Base-by-base conservation (phyloP, 768 basidiomycete genomes). In the Amanita fuliginea region DNA sequence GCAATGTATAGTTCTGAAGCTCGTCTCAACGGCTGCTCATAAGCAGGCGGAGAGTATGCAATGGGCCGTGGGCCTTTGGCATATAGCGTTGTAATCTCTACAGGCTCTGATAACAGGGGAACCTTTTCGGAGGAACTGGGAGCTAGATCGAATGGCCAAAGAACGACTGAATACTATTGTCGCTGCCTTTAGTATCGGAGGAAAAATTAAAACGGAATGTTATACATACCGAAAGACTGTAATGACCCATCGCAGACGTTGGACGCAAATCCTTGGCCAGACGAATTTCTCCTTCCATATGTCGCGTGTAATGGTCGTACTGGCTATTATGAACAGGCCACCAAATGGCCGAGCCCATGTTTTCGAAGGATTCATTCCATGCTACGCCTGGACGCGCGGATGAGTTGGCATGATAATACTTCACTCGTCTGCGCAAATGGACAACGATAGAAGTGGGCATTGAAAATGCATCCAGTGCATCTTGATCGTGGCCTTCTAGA, bases 31-130 rank as follows among this genome's bases (percentile, higher is more conserved):
- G 56, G 46, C 18, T 62, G 53, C 42, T 72, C 68, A 53, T 77
- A 77, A 49, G 67, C 67, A 45, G 76, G 76, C 35, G 77, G 77
- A 8, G 76, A 65, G 56, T 76, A 76, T 14, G 70, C 69, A 19
- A 66, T 64, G 19, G 73, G 69, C 21, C 73, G 70, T 14, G 74
- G 72, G 18, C 76, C 77, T 60, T 68, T 70, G 8, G 70, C 69
- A 51, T 74, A 67, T 63, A 72, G 68, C 3, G 76, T 76, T 19
- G 71, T 72, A 43, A 79, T 75, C 55, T 75, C 71, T 22, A 79
- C 72, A 14, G 73, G 73, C 56, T 74, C 73, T 14, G 69, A 70
- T 35, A 76, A 58, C 16, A 77, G 63, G 8, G 67, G 60, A 4
- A 63, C 58, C 13, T 61, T 57, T 48, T 70, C 66, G 13, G 72